phyloP scores from a whole-genome alignment of 805 yeast species.

The Candida namnaoensis region DNA sequence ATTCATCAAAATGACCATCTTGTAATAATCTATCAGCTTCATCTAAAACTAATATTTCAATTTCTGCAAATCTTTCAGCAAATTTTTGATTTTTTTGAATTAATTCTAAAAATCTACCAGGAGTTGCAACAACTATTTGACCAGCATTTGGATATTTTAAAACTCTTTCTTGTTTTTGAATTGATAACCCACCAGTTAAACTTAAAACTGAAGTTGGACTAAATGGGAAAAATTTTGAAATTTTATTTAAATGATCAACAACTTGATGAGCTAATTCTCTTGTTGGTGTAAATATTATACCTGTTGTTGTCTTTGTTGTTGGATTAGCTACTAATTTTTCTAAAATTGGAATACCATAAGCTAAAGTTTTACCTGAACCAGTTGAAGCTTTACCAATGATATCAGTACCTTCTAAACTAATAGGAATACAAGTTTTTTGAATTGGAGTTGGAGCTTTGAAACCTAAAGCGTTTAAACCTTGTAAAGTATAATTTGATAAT shows the following conservation, averaged over 20 bases:
- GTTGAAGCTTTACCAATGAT: slow-evolving; percentile 95
- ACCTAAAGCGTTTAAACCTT: slow-evolving; percentile 49
- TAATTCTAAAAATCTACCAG: slow-evolving; percentile 87
- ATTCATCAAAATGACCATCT: slow-evolving; percentile 93
- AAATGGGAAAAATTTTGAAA: slow-evolving; percentile 45
- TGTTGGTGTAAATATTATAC: slow-evolving; percentile 87
- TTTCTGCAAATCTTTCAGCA: slow-evolving; percentile 29
- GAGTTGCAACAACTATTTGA: slow-evolving; percentile 80
- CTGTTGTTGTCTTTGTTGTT: slow-evolving; percentile 44
- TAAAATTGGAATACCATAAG: slow-evolving; percentile 87
- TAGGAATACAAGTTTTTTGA: slow-evolving; percentile 69
- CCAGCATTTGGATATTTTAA: slow-evolving; percentile 62
- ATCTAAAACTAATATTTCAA: slow-evolving; percentile 63
- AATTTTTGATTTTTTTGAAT: slow-evolving; percentile 47
- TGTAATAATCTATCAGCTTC: slow-evolving; percentile 94
- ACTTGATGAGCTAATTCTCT: slow-evolving; percentile 96
- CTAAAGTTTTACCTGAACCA: slow-evolving; percentile 96
- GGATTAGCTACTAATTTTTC: slow-evolving; percentile 42
- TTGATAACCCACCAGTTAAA: slow-evolving; percentile 91
- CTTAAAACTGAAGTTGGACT: slow-evolving; percentile 54
- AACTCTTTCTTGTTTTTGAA: slow-evolving; percentile 85
- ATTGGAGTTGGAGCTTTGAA: slow-evolving; percentile 77
- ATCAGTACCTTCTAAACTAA: slow-evolving; percentile 65
- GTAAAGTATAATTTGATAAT: slow-evolving; percentile 47
- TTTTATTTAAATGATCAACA: slow-evolving; percentile 58